A percentile compares a stretch with the other conserved stretches of the same genome.
Conservation (phyloP, 2,329 filamentous ascomycete species). For the Lithohypha guttulata region DNA sequence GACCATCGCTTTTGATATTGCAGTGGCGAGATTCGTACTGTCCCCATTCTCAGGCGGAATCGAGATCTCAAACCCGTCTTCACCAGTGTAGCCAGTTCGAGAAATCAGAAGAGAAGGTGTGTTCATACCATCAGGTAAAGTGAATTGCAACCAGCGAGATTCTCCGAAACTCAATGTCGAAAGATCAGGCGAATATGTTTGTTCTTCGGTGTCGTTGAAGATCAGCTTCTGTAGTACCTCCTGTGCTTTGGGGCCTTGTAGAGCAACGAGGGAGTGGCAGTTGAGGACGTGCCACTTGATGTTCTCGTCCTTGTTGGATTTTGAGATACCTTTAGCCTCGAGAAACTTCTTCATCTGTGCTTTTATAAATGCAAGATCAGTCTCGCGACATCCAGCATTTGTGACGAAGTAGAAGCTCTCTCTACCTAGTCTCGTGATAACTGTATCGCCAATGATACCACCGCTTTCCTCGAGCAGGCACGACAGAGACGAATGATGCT, state of each 20-base stretch:
- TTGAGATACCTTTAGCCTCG: constrained; percentile 35
- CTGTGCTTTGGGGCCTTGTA: constrained; percentile 74
- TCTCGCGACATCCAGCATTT: constrained; percentile 83
- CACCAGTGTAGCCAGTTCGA: constrained; percentile 89
- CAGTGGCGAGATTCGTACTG: constrained; percentile 29
- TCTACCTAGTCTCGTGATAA: constrained; percentile 68
- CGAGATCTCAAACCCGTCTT: constrained; percentile 96
- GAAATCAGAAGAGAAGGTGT: constrained; percentile 58
- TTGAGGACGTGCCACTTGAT: constrained; percentile 61
- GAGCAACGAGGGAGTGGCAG: constrained; percentile 67
- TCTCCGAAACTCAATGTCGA: constrained; percentile 72
- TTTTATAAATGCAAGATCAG: constrained; percentile 69
- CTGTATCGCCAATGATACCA: constrained; percentile 88
- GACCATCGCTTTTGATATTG: constrained; percentile 60
- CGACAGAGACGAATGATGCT: constrained; percentile 70
- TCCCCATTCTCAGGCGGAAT: constrained; percentile 58
- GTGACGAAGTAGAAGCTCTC: constrained; percentile 86
- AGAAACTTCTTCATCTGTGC: constrained; percentile 55
- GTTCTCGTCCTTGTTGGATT: constrained; percentile 34
- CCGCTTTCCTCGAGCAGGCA: constrained; percentile 73
- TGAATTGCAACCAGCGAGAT: constrained; percentile 55
- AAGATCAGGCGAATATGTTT: constrained; percentile 35
- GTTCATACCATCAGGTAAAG: constrained; percentile 43
- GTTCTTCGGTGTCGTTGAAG: constrained; percentile 33
- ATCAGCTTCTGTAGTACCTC: constrained; percentile 58